These are phyloP conservation scores for Psilocybe cyanescens DNA, from an alignment of 768 basidiomycete genomes.

Conservation along the genomic window DNA sequence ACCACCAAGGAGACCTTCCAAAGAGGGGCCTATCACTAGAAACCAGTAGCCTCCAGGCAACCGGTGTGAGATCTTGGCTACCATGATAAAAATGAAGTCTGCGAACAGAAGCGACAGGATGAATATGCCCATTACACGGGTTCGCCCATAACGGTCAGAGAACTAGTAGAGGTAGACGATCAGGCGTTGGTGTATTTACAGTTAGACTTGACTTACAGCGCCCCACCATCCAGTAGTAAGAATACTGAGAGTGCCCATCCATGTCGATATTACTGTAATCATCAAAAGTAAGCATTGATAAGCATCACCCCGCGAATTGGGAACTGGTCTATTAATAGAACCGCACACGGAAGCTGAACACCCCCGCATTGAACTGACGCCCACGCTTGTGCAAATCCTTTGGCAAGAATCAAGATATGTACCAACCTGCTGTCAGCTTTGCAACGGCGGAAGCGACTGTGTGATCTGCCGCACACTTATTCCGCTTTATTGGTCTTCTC, in stretches of 20 bases:
- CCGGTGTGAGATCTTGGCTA: conserved; percentile 56
- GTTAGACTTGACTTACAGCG: conserved; percentile 50
- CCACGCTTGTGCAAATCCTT: not conserved
- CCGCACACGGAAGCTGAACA: not conserved
- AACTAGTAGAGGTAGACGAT: conserved; percentile 42
- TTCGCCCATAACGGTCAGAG: conserved; percentile 81
- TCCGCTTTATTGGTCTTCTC: conserved; percentile 14
- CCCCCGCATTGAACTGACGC: not conserved
- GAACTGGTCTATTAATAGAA: not conserved
- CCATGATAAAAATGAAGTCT: conserved; percentile 71
- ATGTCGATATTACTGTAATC: conserved; percentile 58
- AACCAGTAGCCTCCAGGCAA: conserved; percentile 87
- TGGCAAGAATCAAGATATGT: conserved; percentile 11
- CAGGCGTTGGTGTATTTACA: conserved; percentile 3
- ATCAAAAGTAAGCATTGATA: conserved; percentile 5
- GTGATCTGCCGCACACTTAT: conserved; percentile 67
- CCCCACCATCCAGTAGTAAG: conserved; percentile 90
- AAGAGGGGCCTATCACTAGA: conserved; percentile 63
- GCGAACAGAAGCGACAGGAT: conserved; percentile 62
- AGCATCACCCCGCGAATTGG: not conserved
- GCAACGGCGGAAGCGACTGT: conserved; percentile 75
- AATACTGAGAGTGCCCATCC: conserved; percentile 74
- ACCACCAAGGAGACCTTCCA: conserved; percentile 81
- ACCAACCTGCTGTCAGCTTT: conserved; percentile 62
- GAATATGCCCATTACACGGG: conserved; percentile 62